These are phyloP conservation scores for Galerina sulciceps DNA, from an alignment of 768 basidiomycete genomes.

Conservation along the genomic window DNA sequence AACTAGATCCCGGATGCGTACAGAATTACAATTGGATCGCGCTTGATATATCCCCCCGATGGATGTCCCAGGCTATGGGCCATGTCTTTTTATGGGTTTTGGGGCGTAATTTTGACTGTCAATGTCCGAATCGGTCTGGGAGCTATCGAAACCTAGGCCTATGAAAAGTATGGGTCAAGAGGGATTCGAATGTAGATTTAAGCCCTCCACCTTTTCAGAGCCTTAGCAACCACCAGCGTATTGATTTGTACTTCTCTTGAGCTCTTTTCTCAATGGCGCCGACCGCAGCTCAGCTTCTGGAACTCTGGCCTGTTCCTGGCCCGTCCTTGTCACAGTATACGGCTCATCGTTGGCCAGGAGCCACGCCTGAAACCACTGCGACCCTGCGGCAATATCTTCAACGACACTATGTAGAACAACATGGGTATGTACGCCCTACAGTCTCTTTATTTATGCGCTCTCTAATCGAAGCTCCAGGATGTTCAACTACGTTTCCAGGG, in stretches of 20 bases:
- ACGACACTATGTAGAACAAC: conserved; percentile 10
- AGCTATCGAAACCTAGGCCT: too few species aligned
- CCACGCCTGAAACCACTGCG: conserved; percentile 6
- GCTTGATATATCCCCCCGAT: too few species aligned
- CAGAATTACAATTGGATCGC: too few species aligned
- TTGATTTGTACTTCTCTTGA: not conserved
- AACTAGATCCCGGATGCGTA: too few species aligned
- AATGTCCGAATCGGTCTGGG: too few species aligned
- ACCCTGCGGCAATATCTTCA: conserved; percentile 3
- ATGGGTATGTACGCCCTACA: conserved; percentile 9
- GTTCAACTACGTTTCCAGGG: not conserved
- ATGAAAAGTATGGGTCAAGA: too few species aligned
- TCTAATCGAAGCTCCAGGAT: not conserved
- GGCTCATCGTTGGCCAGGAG: conserved; percentile 11
- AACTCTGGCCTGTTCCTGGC: conserved; percentile 3
- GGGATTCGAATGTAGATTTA: too few species aligned
- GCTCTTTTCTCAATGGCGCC: not conserved
- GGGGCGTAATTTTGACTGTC: too few species aligned
- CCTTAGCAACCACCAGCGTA: not conserved
- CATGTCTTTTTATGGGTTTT: too few species aligned
- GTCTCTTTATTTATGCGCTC: conserved; percentile 6
- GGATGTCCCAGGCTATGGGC: too few species aligned
- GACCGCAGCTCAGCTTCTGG: not conserved
- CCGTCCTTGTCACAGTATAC: conserved; percentile 3
- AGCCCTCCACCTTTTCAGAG: too few species aligned